Base-by-base conservation (phyloP, 2,329 filamentous ascomycete genomes). In the Calonectria henricotiae region DNA sequence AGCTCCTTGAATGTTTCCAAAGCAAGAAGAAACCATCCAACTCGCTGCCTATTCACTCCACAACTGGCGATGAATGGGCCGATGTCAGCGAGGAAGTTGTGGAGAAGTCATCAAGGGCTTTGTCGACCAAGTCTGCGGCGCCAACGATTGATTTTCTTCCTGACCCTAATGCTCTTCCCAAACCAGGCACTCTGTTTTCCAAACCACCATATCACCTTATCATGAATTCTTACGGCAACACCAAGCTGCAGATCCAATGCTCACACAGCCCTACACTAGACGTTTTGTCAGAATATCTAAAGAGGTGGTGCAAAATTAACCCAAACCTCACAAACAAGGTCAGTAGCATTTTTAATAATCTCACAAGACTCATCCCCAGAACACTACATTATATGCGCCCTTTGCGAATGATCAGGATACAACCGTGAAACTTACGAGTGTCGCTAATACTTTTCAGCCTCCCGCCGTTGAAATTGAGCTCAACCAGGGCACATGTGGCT, bases 171-270 rank as follows among this genome's bases (percentile, higher is more conserved):
- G 80, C 80, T 0, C 75, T 89, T 12, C 82, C 84, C 4, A 80
- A 85, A 2, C 87, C 87, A 0, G 85, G 87, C 58, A 82, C 86
- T n/a, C 79, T 89, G 11, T 80, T 87, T 15, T 78, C 82, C 9
- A 82, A 79, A 37, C 84, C 86, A 1, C 87, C 87, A 0, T 88
- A 88, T 72, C 81, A 87, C 63, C 78, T 89, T 6, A 80, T 82
- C 15, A 78, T 88, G 5, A 73, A 79, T 23, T 76, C 79, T 11
- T 71, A 74, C 12, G 77, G 78, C 20, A 73, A 70, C 6, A 71
- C 73, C 9, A 75, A 73, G 25, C 79, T 88, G 11, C 82, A 84
- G 58, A 77, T 89, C 12, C 82, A 87, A 60, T 82, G 83, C 62
- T 88, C 85, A 60, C 87, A 89, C 75, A 83, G 82, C 46, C 82